Evolutionary conservation across 805 yeast genomes (phyloP), one percentile per base, ranked within the genome.

Genomic region (Saccharomycopsis sp.): DNA sequence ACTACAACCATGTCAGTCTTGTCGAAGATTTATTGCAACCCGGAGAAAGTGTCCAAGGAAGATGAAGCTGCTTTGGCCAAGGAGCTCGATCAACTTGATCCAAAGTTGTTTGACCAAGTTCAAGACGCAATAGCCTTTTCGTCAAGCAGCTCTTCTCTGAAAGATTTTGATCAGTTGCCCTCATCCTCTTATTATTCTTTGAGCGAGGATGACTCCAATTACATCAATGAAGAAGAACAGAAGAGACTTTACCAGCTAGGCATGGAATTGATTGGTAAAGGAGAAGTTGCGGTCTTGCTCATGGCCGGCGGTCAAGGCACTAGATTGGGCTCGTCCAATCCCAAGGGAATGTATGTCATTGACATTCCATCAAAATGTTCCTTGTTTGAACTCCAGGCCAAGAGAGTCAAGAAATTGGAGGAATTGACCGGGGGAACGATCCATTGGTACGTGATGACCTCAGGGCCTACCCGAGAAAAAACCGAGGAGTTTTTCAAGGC

Each of bases 301-400:
- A 80, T 92, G 83, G 96, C 99, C 9, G 99, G 99, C 42, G 99
- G 99, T 37, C 98, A 92, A 61, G 99, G 99, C 23, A 83, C 96
- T 5, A 71, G 99, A 48, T 67, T 92, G 41, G 98, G 98, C 1
- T 86, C 95, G 1, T 64, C 77, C 3, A 75, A 66, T 19, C 99
- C 99, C 27, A 92, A 92, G 61, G 99, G 99, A 1, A 89, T 96
- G 61, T 92, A 75, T 57, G 75, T 89, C 57, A 79, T 92, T 46
- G 80, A 80, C 0, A 70, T 92, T 37, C 95, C 96, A 1, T 83
- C 95, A 2, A 68, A 70, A 25, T 85, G 85, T 58, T 75, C 94
- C 1, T 64, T 92, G 43, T 92, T 92, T 61, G 95, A 87, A 59
- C 71, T 92, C 42, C 99, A 92, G 63, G 92, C 95, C 17, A 96